Evolutionary conservation across 2,329 filamentous ascomycete genomes (phyloP).

Genomic region (Periglandula ipomoeae): DNA sequence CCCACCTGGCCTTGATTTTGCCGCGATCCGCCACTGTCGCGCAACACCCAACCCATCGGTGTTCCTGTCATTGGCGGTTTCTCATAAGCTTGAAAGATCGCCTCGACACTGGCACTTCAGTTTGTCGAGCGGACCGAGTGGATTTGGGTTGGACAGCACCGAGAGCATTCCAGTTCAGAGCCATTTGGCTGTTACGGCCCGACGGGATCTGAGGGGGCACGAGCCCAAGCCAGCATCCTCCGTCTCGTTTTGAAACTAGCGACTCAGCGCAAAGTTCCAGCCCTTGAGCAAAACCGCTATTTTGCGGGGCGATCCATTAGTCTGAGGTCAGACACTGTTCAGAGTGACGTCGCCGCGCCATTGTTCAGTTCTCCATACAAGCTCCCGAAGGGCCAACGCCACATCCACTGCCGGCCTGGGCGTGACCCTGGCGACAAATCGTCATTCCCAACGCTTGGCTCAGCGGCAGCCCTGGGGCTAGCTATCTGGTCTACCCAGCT

Average conservation of each 20-base stretch:
- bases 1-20: no score
- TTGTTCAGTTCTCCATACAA: background rate
- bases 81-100: background rate
- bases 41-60: background rate
- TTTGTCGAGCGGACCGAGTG: background rate
- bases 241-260: background rate
- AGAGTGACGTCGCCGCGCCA: slow-evolving; percentile 8
- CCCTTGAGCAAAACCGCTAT: background rate
- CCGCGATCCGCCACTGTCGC: no score
- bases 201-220: slow-evolving; percentile 2
- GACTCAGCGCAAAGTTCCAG: slow-evolving; percentile 4
- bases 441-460: slow-evolving; percentile 7
- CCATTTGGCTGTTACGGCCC: background rate
- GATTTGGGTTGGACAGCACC: background rate
- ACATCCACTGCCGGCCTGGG: background rate
- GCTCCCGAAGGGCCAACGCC: background rate
- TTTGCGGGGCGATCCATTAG: background rate
- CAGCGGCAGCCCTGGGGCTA: background rate
- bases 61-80: background rate
- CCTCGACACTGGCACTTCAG: background rate
- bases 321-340: background rate
- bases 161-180: background rate
- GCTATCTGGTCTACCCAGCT: background rate
- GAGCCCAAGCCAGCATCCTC: background rate
- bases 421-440: slow-evolving; percentile 10